Evolutionary conservation across 1,284 basidiomycete genomes (phyloP).

Genomic region (Chondrostereum purpureum): DNA sequence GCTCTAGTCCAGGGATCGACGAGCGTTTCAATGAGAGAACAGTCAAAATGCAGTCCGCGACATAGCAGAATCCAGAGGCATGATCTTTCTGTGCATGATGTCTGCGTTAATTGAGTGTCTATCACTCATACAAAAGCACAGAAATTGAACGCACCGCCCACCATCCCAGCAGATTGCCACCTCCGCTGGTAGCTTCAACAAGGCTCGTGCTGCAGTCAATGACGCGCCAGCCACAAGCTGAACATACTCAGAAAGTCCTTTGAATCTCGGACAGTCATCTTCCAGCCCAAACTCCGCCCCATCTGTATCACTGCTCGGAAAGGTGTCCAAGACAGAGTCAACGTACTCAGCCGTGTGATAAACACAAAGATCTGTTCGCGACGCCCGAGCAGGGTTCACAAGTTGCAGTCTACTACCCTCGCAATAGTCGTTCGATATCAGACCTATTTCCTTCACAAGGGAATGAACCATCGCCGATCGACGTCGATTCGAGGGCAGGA

Average conservation of each 20-base stretch:
- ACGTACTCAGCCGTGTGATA: slow-evolving; percentile 58
- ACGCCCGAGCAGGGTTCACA: slow-evolving; percentile 47
- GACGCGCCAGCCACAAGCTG: slow-evolving; percentile 72
- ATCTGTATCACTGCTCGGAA: slow-evolving; percentile 16
- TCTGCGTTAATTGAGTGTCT: slow-evolving; percentile 27
- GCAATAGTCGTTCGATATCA: slow-evolving; percentile 34
- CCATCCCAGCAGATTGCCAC: slow-evolving; percentile 83
- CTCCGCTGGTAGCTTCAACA: slow-evolving; percentile 49
- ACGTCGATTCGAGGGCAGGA: slow-evolving; percentile 76
- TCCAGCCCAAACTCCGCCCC: slow-evolving; percentile 53
- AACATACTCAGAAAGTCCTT: slow-evolving; percentile 64
- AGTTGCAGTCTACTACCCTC: slow-evolving; percentile 29
- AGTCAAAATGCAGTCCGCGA: slow-evolving; percentile 83
- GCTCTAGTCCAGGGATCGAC: slow-evolving; percentile 10
- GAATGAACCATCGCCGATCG: slow-evolving; percentile 80
- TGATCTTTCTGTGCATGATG: slow-evolving; percentile 71
- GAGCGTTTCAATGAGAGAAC: slow-evolving; percentile 54
- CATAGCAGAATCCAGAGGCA: slow-evolving; percentile 90
- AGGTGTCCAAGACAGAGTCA: slow-evolving; percentile 41
- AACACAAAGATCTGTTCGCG: slow-evolving; percentile 39
- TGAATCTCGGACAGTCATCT: slow-evolving; percentile 81
- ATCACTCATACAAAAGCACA: slow-evolving; percentile 3
- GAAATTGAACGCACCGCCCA: slow-evolving; percentile 49
- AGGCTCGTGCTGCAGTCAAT: slow-evolving; percentile 59
- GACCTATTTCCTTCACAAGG: slow-evolving; percentile 52